Percentiles rank a stretch among this genome's conserved stretches.
phyloP scores from a whole-genome alignment of 2,329 filamentous ascomycete genomes.

The Hypoxylon sp. region DNA sequence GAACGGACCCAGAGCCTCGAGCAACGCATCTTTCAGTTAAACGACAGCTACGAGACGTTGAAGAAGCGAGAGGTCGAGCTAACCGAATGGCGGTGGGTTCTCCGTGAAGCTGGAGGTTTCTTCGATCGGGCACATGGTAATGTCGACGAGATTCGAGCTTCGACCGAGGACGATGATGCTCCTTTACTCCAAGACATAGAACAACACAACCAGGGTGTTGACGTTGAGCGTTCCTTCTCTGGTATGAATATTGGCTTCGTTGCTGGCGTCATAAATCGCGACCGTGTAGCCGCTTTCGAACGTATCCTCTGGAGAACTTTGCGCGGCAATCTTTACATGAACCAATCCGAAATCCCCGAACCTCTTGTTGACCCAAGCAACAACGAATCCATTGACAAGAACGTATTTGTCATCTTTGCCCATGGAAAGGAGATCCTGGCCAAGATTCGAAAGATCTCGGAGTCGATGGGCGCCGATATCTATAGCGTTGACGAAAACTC shows the following conservation, averaged over 20 bases:
- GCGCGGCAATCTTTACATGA: slow-evolving; percentile 99
- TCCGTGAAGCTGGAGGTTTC: slow-evolving; percentile 95
- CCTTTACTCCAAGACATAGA: slow-evolving; percentile 94
- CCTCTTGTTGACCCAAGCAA: slow-evolving; percentile 90
- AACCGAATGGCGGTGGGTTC: slow-evolving; percentile 98
- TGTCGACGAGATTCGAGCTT: slow-evolving; percentile 95
- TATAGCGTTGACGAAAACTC: slow-evolving; percentile 99
- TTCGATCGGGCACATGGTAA: slow-evolving; percentile 97
- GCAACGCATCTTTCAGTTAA: slow-evolving; percentile 89
- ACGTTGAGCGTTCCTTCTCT: slow-evolving; percentile 88
- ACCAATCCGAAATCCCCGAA: slow-evolving; percentile 98
- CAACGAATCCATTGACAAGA: slow-evolving; percentile 95
- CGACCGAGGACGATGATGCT: slow-evolving; percentile 90
- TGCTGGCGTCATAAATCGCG: slow-evolving; percentile 92
- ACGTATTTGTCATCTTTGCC: slow-evolving; percentile 99
- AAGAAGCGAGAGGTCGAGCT: slow-evolving; percentile 98
- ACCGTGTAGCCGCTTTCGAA: slow-evolving; percentile 95
- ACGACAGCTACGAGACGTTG: slow-evolving; percentile 98
- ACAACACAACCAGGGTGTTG: slow-evolving; percentile 76
- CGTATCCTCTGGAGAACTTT: slow-evolving; percentile 97
- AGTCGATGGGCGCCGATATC: slow-evolving; percentile 94
- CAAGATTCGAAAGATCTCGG: slow-evolving; percentile 99
- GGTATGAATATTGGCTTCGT: slow-evolving; percentile 99
- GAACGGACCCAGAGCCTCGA: slow-evolving; percentile 94
- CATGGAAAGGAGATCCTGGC: slow-evolving; percentile 98